phyloP scores from a whole-genome alignment of 2,329 filamentous ascomycete genomes.

The Dryadomyces sulphureus region DNA sequence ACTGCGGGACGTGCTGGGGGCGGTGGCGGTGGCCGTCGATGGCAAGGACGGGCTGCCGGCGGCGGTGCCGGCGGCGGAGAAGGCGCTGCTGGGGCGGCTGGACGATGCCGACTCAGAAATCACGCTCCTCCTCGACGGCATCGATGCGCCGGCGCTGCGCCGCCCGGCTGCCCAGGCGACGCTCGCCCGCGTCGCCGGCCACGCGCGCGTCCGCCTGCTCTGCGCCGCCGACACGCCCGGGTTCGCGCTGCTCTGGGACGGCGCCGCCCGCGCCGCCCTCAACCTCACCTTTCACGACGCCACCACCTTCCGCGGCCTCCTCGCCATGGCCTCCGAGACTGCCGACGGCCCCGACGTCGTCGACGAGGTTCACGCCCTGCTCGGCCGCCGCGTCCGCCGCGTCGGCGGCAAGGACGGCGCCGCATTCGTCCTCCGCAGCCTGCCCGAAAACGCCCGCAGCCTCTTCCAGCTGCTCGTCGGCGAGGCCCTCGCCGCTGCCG shows the following conservation, averaged over 20 bases:
- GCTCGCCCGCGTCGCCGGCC: conserved; percentile 61
- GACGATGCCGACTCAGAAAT: conserved; percentile 28
- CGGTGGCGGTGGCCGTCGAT: conserved; percentile 47
- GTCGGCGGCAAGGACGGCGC: conserved; percentile 85
- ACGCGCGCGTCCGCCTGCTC: conserved; percentile 56
- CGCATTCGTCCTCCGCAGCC: conserved; percentile 72
- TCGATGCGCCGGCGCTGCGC: conserved; percentile 68
- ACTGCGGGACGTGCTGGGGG: conserved; percentile 54
- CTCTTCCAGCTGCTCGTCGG: conserved; percentile 74
- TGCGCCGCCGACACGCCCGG: conserved; percentile 79
- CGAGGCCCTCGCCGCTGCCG: conserved; percentile 62
- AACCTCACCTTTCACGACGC: conserved; percentile 87
- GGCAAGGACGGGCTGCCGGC: conserved; percentile 23
- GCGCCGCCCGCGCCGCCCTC: conserved; percentile 65
- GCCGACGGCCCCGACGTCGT: conserved; percentile 62
- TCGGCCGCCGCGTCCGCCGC: conserved; percentile 65
- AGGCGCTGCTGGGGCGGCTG: conserved; percentile 49
- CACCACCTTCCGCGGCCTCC: conserved; percentile 70
- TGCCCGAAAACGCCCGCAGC: conserved; percentile 84
- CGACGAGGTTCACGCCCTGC: conserved; percentile 75
- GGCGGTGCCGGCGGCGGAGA: conserved; percentile 54
- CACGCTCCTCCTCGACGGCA: conserved; percentile 67
- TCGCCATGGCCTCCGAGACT: conserved; percentile 20
- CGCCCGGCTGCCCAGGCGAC: conserved; percentile 54
- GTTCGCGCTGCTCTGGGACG: conserved; percentile 82